A percentile compares a stretch with the other conserved stretches of the same genome.
phyloP scores from a whole-genome alignment of 768 basidiomycete species.

The Serendipita vermifera region DNA sequence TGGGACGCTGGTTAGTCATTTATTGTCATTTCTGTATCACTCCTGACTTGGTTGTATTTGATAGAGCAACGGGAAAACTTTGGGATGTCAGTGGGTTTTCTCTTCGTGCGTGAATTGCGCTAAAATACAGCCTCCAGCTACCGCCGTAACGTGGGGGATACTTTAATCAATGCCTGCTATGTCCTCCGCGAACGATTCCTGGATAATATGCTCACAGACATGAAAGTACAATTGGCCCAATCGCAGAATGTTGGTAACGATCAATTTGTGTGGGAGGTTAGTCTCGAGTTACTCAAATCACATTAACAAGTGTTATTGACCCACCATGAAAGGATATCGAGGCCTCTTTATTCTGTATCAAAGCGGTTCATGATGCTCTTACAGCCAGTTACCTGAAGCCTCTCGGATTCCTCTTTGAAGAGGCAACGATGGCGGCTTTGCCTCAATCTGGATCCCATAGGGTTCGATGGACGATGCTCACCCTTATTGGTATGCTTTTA shows the following conservation, averaged over 20 bases:
- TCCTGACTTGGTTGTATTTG: slow-evolving; percentile 10
- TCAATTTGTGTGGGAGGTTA: slow-evolving; percentile 83
- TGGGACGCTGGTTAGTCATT: slow-evolving; percentile 56
- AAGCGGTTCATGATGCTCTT: slow-evolving; percentile 78
- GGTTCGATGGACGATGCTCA: slow-evolving; percentile 58
- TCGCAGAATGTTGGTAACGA: slow-evolving; percentile 31
- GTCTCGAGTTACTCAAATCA: slow-evolving; percentile 15
- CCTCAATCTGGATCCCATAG: slow-evolving; percentile 38
- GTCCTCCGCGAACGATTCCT: slow-evolving; percentile 78
- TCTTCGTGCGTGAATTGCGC: slow-evolving; percentile 2
- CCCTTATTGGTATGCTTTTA: slow-evolving; percentile 50
- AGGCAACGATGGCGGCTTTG: not conserved
- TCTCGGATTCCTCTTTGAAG: not conserved
- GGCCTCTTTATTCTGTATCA: slow-evolving; percentile 72
- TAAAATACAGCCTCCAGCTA: slow-evolving; percentile 35
- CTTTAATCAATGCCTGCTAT: slow-evolving; percentile 84
- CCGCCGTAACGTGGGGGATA: slow-evolving; percentile 76
- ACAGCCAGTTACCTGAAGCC: not conserved
- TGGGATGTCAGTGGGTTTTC: slow-evolving; percentile 42
- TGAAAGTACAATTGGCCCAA: slow-evolving; percentile 40
- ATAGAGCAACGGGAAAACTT: slow-evolving; percentile 73
- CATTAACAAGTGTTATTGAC: slow-evolving; percentile 11
- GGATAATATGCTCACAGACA: slow-evolving; percentile 49
- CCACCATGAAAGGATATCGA: slow-evolving; percentile 61
- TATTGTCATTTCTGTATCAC: slow-evolving; percentile 7